Base-by-base conservation (phyloP, 805 yeast species). In the Tetrapisispora pingtungensis region DNA sequence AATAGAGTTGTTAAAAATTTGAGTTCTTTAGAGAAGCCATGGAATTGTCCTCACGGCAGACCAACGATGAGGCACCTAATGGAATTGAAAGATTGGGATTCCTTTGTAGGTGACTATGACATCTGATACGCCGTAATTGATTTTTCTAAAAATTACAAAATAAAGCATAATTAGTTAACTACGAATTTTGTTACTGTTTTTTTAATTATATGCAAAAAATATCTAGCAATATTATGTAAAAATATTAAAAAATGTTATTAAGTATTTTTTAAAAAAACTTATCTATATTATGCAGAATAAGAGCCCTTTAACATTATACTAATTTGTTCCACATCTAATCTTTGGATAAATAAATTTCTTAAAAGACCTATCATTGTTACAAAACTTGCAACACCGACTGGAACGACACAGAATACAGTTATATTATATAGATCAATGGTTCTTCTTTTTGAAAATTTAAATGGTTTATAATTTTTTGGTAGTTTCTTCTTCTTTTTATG, bases 41-140 rank as follows among this genome's bases (percentile, higher is more conserved):
- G 99, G 98, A 83, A 81, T 54, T 80, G 88, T 57, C 99, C 99
- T 0, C 99, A 93, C 64, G 98, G 99, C 0, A 69, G 99, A 50
- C 99, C 98, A 0, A 93, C 99, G 1, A 79, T 93, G 83, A 73
- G 98, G 44, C 97, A 90, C 62, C 68, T 90, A 46, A 77, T 81
- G 47, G 87, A 84, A 45, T 56, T 81, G 33, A 61, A 67, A 35
- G 62, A 67, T 38, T 71, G 78, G 74, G 53, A 57, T 18, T 52
- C 71, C 0, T 76, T 75, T 49, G 53, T 53, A 10, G 65, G 64
- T 2, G 81, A 77, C 52, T 72, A 73, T 52, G 46, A 49, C 15
- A 17, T 62, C 30, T 64, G 43, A n/a, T n/a, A n/a, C n/a, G n/a
- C n/a, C n/a, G n/a, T n/a, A n/a, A n/a, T n/a, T n/a, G n/a, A n/a